phyloP scores from a whole-genome alignment of 305 asterid species.

The Fraxinus nigra region DNA sequence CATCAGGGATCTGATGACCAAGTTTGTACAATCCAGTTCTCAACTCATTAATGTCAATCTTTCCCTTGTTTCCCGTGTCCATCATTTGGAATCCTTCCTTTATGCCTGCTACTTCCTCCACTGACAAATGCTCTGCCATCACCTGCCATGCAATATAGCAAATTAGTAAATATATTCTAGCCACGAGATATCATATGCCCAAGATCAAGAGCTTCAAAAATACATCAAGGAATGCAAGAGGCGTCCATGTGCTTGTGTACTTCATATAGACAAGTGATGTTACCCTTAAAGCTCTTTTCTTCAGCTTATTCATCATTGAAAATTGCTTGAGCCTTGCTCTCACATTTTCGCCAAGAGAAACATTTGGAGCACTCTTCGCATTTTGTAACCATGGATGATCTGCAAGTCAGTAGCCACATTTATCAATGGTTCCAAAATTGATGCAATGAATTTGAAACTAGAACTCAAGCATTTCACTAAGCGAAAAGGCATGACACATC shows the following conservation, averaged over 20 bases:
- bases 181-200: neutral
- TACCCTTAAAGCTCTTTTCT: constrained; percentile 66
- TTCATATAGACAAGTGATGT: neutral
- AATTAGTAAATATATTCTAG: constrained; percentile 12
- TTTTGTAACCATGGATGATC: constrained; percentile 71
- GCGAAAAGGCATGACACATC: neutral
- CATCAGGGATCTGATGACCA: constrained; percentile 60
- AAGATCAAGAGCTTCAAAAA: neutral
- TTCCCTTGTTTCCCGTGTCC: constrained; percentile 55
- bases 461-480: neutral
- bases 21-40: constrained; percentile 56
- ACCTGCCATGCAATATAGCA: constrained; percentile 35
- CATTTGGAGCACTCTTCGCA: constrained; percentile 65
- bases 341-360: constrained; percentile 63
- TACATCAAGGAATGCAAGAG: neutral
- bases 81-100: constrained; percentile 55
- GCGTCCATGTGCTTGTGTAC: neutral
- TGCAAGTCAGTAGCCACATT: constrained; percentile 31
- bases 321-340: constrained; percentile 64
- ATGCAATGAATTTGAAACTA: neutral
- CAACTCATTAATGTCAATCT: constrained; percentile 52
- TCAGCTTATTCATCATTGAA: constrained; percentile 65
- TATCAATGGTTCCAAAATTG: constrained; percentile 10
- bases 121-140: constrained; percentile 62
- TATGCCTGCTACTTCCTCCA: constrained; percentile 62